Percentiles rank a stretch among this genome's conserved stretches.
Conservation (phyloP, 257 asterid genomes). For the Przewalskia tangutica region DNA sequence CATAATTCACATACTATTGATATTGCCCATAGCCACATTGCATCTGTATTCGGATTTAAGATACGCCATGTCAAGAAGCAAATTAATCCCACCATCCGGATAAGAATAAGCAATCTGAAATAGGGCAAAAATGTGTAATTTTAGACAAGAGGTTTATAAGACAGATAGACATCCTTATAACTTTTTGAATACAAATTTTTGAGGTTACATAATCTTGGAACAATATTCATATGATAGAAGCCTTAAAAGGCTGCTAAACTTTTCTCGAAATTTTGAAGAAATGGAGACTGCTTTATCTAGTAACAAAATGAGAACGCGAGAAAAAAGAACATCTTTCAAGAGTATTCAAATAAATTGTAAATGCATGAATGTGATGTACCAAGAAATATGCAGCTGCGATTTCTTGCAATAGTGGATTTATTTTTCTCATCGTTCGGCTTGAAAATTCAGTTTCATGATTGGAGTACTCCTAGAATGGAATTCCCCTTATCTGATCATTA, state of each 20-base stretch:
- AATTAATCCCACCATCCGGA: slow-evolving; percentile 45
- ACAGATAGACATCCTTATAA: background rate
- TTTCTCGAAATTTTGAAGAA: too few species aligned
- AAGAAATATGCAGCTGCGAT: background rate
- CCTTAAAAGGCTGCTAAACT: background rate
- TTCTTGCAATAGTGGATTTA: too few species aligned
- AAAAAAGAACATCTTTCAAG: background rate
- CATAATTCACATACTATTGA: slow-evolving; percentile 84
- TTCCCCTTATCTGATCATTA: too few species aligned
- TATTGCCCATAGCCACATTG: slow-evolving; percentile 84
- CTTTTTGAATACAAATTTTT: background rate
- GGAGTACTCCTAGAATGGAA: too few species aligned
- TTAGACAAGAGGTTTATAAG: background rate
- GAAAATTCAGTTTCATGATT: too few species aligned
- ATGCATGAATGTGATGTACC: background rate
- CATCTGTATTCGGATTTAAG: slow-evolving; percentile 61
- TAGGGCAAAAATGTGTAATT: background rate
- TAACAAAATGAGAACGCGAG: background rate
- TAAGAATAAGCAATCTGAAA: slow-evolving; percentile 53
- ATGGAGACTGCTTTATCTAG: background rate
- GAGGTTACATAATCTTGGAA: background rate
- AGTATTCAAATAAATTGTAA: background rate
- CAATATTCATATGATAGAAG: background rate
- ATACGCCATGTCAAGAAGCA: slow-evolving; percentile 69
- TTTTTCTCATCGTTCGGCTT: too few species aligned